Evolutionary conservation across 1,284 basidiomycete genomes (phyloP), one percentile per base, ranked within the genome.

Genomic region (Cutaneotrichosporon sp.): DNA sequence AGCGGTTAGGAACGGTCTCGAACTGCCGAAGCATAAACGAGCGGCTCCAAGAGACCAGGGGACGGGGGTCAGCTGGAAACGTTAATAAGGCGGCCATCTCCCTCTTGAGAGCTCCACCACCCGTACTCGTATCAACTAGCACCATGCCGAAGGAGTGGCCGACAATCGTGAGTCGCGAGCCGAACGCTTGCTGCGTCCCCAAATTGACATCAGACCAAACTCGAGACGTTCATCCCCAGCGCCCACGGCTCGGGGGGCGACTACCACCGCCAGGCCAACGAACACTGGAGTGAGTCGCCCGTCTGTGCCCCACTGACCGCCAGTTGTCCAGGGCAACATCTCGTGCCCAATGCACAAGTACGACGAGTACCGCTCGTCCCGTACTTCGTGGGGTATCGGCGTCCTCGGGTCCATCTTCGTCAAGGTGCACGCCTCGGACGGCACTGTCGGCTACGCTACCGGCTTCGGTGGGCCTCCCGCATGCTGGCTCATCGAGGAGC

Each of bases 401-500:
- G 68, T 71, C 9, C 67, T 73, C 52, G 80, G 80, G 6, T 78
- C 77, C 33, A 72, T 81, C 57, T 78, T 79, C 52, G 75, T 78
- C 58, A 77, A 78, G 59, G 59, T 81, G 45, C 75, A 76, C 27
- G 79, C 79, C 1, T 72, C 74, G 10, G 78, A 80, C 59, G 80
- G 80, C 16, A 75, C 75, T 0, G 67, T 75, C 37, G 77, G 80
- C 17, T 77, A 80, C 51, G 77, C 79, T 2, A 79, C 79, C n/a
- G 76, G 75, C 17, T 78, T 80, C 55, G 80, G 79, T 27, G 79
- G 80, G 1, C 79, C 79, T 2, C 79, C 80, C 3, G 78, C 79
- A 0, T 80, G 79, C 65, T 81, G 79, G 78, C 71, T 81, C 43
- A 79, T 81, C 57, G 75, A 79, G 55, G 72, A 80, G 61, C 79